Conservation (phyloP, 805 yeast species). For the Isabelozyma heimii region DNA sequence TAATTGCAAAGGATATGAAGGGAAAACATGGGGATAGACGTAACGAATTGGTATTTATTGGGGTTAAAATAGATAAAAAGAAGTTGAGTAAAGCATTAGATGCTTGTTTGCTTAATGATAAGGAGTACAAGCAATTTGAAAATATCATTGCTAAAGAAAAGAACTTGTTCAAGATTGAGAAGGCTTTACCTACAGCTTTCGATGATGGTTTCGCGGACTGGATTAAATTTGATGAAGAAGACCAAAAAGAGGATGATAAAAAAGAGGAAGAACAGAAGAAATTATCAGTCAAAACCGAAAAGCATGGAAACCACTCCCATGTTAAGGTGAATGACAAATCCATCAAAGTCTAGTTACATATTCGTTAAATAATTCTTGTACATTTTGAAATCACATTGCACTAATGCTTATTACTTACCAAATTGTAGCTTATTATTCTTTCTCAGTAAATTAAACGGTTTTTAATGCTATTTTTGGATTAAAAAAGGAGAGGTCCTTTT, state of each 20-base stretch:
- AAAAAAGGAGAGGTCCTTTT: no score
- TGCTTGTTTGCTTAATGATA: slow-evolving; percentile 37
- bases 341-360: not conserved
- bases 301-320: not conserved
- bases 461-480: no score
- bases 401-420: no score
- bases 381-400: not conserved
- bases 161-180: slow-evolving; percentile 28
- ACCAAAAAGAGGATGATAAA: not conserved
- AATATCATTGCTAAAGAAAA: slow-evolving; percentile 21
- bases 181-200: slow-evolving; percentile 22
- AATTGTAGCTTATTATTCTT: no score
- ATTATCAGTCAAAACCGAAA: not conserved
- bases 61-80: slow-evolving; percentile 28
- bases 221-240: slow-evolving; percentile 13
- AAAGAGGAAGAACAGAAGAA: not conserved
- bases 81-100: slow-evolving; percentile 29
- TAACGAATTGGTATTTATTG: slow-evolving; percentile 47
- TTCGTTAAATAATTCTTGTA: not conserved
- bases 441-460: no score
- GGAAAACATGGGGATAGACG: slow-evolving; percentile 43
- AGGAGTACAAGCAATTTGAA: slow-evolving; percentile 28
- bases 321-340: not conserved
- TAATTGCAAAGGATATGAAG: slow-evolving; percentile 33
- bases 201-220: slow-evolving; percentile 46